phyloP scores from a whole-genome alignment of 148 eudicot genomes.

The Diospyros kaki region DNA sequence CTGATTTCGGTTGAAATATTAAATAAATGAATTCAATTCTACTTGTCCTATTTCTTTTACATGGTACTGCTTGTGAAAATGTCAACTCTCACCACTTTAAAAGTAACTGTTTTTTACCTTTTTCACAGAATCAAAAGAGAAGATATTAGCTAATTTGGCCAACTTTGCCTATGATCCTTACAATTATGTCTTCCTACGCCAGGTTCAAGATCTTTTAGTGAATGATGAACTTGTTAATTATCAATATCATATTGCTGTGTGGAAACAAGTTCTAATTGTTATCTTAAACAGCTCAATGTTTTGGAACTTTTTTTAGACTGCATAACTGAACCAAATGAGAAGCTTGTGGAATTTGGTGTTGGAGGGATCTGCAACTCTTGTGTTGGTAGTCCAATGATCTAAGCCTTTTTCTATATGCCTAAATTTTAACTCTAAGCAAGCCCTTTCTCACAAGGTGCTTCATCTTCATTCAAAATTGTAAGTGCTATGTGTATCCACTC shows the following conservation, averaged over 20 bases:
- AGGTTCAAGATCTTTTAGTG: conserved; percentile 15
- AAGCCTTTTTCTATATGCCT: neutral
- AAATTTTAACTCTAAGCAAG: neutral
- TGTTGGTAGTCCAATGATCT: conserved; percentile 44
- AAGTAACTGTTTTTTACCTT: neutral
- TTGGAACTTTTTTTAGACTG: conserved; percentile 92
- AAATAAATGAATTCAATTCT: neutral
- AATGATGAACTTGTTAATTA: neutral
- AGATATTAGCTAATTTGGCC: conserved; percentile 47
- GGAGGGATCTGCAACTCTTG: conserved; percentile 84
- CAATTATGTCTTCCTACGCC: conserved; percentile 42
- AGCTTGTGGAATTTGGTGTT: conserved; percentile 64
- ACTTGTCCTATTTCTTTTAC: neutral
- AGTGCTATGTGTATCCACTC: neutral
- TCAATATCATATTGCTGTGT: neutral
- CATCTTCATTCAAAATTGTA: neutral
- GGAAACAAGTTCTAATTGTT: neutral
- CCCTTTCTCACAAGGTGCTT: neutral
- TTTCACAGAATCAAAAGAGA: conserved; percentile 27
- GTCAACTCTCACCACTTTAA: neutral
- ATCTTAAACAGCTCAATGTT: conserved; percentile 61
- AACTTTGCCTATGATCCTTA: conserved; percentile 64
- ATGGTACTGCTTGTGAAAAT: neutral
- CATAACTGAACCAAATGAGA: conserved; percentile 76
- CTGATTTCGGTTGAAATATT: too few relatives aligned